Base-by-base conservation (phyloP, 139 green algal genomes). In the Coelastrella sp. region DNA sequence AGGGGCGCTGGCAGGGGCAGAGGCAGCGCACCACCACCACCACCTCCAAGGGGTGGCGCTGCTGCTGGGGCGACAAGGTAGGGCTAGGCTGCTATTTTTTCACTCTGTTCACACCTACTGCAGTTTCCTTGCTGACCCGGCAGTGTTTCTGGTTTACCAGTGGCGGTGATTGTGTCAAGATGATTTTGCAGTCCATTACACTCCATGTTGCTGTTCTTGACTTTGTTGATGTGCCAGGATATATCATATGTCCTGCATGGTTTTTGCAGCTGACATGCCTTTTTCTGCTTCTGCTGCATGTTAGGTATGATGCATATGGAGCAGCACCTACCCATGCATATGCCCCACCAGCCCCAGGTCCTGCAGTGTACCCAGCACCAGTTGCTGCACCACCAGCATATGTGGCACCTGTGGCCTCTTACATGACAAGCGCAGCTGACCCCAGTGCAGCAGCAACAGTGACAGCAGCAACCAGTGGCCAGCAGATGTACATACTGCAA, bases 401-500 rank as follows among this genome's bases (percentile, higher is more conserved):
- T 34, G 69, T 41, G 40, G 48, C 74, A 25, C 50, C 74, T 32
- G 30, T 6, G 32, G 43, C 74, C 25, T 48, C 27, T 7, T 34
- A 41, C 2, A 7, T 23, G 1, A 50, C 43, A 35, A 9, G 59
- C 57, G 53, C 53, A 30, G 38, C 77, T 21, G 77, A 27, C 4
- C 32, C 60, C n/a, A 69, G 40, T 64, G 62, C 78, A 50, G 60
- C 78, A 41, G 59, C 78, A 50, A 23, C 23, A 38, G 37, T 37
- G 23, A 9, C 50, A 37, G 63, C 78, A 48, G 38, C 40, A 25
- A 60, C 60, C 23, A 41, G 51, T 9, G 48, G 53, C 21, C 37
- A 62, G 78, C 78, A 76, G 78, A 84, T 84, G 60, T 84, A 84
- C 60, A 74, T 84, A 25, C 38, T 84, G 78, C 78, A 74, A 27